phyloP scores from a whole-genome alignment of 2,329 filamentous ascomycete genomes.

The Talaromyces atroroseus region DNA sequence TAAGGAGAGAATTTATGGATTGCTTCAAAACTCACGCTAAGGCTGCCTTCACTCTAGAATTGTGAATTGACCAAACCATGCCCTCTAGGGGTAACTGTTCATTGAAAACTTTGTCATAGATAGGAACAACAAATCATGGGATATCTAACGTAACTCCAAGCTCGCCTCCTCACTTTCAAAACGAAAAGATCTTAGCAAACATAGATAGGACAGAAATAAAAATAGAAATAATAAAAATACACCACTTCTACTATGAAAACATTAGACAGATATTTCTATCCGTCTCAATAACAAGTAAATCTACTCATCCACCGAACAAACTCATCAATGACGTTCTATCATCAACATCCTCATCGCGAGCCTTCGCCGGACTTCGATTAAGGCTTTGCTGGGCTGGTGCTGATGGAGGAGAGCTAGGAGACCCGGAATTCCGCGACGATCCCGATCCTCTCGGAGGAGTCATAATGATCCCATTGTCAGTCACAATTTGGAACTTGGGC shows the following conservation, averaged over 20 bases:
- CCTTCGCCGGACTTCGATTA: background rate
- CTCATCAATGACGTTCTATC: background rate
- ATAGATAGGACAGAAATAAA: background rate
- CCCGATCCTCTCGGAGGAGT: constrained; percentile 9
- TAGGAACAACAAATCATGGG: background rate
- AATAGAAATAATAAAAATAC: background rate
- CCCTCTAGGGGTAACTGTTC: background rate
- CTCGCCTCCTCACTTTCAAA: background rate
- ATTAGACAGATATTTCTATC: background rate
- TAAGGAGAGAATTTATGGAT: no score
- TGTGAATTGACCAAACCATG: background rate
- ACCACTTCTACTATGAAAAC: background rate
- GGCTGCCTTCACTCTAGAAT: no score
- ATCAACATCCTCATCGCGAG: background rate
- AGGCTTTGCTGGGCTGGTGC: background rate
- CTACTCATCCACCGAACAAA: background rate
- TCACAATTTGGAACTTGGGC: constrained; percentile 12
- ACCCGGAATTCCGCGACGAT: constrained; percentile 4
- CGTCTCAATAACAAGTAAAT: background rate
- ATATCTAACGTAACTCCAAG: background rate
- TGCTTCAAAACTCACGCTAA: background rate
- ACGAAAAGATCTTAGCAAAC: background rate
- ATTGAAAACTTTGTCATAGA: background rate
- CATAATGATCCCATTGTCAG: constrained; percentile 16
- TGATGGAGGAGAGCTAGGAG: background rate